Conservation (phyloP, 2,329 filamentous ascomycete genomes). For the Pseudopithomyces maydicus region DNA sequence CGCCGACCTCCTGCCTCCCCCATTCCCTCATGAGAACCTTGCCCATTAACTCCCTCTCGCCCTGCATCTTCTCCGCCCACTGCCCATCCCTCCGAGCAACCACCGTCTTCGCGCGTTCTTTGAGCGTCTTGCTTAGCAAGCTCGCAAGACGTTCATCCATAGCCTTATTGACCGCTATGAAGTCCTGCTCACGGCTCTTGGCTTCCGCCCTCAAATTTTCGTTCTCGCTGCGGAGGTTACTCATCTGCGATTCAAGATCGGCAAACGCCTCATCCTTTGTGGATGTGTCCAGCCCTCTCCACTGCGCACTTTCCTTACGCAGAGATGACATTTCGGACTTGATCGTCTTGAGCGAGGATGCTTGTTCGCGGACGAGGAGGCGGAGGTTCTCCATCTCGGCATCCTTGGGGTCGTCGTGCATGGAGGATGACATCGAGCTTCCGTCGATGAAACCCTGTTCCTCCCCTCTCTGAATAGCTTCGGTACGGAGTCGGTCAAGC, state of each 20-base stretch:
- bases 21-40: constrained; percentile 43
- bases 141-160: constrained; percentile 40
- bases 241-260: constrained; percentile 16
- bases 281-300: constrained; percentile 8
- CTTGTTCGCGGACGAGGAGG: constrained; percentile 32
- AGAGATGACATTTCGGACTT: constrained; percentile 24
- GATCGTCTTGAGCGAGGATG: constrained; percentile 27
- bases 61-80: constrained; percentile 34
- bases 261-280: constrained; percentile 2
- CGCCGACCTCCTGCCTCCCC: constrained; percentile 41
- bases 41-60: constrained; percentile 36
- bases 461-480: constrained; percentile 14
- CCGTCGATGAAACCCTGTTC: constrained; percentile 21
- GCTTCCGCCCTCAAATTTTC: constrained; percentile 24
- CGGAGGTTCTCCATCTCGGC: constrained; percentile 33
- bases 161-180: constrained; percentile 35
- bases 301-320: constrained; percentile 22
- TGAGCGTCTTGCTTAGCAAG: constrained; percentile 34
- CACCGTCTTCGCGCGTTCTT: constrained; percentile 35
- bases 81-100: constrained; percentile 40
- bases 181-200: constrained; percentile 27
- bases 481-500: constrained; percentile 23
- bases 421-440: constrained; percentile 11
- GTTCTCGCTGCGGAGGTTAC: constrained; percentile 21
- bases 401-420: constrained; percentile 23